Evolutionary conservation across 1,139 yeast genomes (phyloP), one percentile per base, ranked within the genome.

Genomic region (Ogataea hybrid): DNA sequence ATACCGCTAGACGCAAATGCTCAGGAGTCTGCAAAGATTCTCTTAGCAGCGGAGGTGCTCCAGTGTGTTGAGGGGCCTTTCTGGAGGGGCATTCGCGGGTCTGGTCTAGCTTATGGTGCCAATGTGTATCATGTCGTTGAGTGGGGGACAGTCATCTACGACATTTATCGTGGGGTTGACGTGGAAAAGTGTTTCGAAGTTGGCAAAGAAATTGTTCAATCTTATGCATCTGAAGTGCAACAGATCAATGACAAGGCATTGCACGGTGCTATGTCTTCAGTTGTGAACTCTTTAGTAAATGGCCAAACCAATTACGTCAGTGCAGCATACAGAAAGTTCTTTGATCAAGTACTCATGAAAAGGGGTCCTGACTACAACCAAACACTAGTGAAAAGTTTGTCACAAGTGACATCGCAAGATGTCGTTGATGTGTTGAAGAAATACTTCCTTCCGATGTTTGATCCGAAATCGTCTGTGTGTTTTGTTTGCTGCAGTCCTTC

Each of bases 81-180:
- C 52, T 92, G 98, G 97, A 77, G 89, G 58, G 96, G 94, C 38
- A 86, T 94, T 30, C 78, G 99, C 64, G 99, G 99, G 29, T 77
- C 90, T 1, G 99, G 99, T 2, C 70, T 88, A 41, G 97, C 97
- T 0, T 94, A 94, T 62, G 97, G 97, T 25, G 94, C 92, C 1
- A 71, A 68, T 43, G 71, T 88, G 49, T 61, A 71, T 23, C 70
- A 79, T 41, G 73, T 74, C 51, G 59, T 78, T 14, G 96, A 89
- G 52, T 68, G 78, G 27, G 95, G 95, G 2, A 76, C 73, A 39
- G 64, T 90, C 46, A 71, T 73, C 9, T 85, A 82, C 56, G 73
- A 73, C 37, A 71, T 92, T 21, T 87, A 87, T 58, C 75, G 97
- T 50, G 96, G 95, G 12, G 77, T 96, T 0, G 97, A 94, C 62